Percentiles rank a stretch among this genome's conserved stretches.
Evolutionary conservation across 2,329 filamentous ascomycete species (phyloP).

Genomic region (Aspergillus brasiliensis): DNA sequence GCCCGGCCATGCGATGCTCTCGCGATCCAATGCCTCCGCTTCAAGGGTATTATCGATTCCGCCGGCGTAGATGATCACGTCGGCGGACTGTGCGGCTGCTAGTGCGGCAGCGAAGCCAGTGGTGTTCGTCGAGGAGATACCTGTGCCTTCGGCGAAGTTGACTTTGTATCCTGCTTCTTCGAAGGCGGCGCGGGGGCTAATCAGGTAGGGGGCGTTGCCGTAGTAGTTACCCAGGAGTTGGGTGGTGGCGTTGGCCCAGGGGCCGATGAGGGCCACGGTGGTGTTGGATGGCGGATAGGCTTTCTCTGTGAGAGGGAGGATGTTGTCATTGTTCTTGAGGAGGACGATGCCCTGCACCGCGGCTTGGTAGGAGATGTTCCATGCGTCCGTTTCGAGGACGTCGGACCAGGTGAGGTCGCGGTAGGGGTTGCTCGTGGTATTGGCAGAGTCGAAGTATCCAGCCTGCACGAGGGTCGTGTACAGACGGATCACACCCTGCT

Average conservation of each 20-base stretch:
- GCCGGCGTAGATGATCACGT: slow-evolving; percentile 45
- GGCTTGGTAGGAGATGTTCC: slow-evolving; percentile 59
- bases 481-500: slow-evolving; percentile 50
- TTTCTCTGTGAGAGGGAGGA: slow-evolving; percentile 45
- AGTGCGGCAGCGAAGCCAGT: slow-evolving; percentile 37
- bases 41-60: slow-evolving; percentile 48
- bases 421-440: slow-evolving; percentile 43
- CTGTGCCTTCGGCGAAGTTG: slow-evolving; percentile 47
- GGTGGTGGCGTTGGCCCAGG: slow-evolving; percentile 59
- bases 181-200: slow-evolving; percentile 57
- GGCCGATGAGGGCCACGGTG: slow-evolving; percentile 58
- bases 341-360: slow-evolving; percentile 51
- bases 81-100: slow-evolving; percentile 36
- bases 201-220: slow-evolving; percentile 59
- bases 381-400: slow-evolving; percentile 57
- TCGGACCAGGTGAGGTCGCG: slow-evolving; percentile 57
- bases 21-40: slow-evolving; percentile 45
- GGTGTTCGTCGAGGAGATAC: slow-evolving; percentile 32
- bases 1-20: slow-evolving; percentile 45
- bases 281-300: slow-evolving; percentile 32
- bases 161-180: slow-evolving; percentile 50
- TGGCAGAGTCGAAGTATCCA: slow-evolving; percentile 57
- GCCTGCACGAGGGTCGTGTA: slow-evolving; percentile 54
- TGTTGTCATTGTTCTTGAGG: slow-evolving; percentile 54
- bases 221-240: slow-evolving; percentile 64